A percentile compares a stretch with the other conserved stretches of the same genome.
Evolutionary conservation across 257 asterid species (phyloP).

Genomic region (Lycium ferocissimum): DNA sequence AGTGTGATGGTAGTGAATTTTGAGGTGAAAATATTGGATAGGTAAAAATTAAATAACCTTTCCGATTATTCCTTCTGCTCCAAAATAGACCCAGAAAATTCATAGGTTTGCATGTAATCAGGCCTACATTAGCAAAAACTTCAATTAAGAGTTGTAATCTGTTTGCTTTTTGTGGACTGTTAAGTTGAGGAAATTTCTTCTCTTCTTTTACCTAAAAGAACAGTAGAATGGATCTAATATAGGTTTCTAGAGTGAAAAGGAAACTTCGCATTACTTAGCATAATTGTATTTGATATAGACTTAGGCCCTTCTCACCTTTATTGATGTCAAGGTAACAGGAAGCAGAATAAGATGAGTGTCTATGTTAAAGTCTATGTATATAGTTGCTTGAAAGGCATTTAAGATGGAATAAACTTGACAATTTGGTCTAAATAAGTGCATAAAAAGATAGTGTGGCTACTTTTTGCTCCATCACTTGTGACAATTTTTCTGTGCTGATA

Average conservation of each 20-base stretch:
- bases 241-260: not conserved
- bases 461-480: not conserved
- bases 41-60: not conserved
- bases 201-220: not conserved
- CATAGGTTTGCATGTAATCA: not conserved
- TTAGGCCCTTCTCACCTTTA: not conserved
- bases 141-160: not conserved
- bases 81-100: not conserved
- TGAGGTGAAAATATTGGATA: not conserved
- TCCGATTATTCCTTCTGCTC: not conserved
- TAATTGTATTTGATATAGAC: not conserved
- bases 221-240: not conserved
- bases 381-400: conserved; percentile 22
- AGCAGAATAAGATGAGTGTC: not conserved
- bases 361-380: not conserved
- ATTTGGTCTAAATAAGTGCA: not conserved
- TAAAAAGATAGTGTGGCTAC: conserved; percentile 1
- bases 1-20: not conserved
- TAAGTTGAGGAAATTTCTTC: not conserved
- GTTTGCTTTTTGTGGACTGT: not conserved
- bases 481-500: not conserved
- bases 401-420: conserved; percentile 9
- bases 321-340: not conserved
- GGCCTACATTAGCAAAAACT: not conserved
- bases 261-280: not conserved